phyloP scores from a whole-genome alignment of 139 green algal genomes.

The Chlamydomonas urium region DNA sequence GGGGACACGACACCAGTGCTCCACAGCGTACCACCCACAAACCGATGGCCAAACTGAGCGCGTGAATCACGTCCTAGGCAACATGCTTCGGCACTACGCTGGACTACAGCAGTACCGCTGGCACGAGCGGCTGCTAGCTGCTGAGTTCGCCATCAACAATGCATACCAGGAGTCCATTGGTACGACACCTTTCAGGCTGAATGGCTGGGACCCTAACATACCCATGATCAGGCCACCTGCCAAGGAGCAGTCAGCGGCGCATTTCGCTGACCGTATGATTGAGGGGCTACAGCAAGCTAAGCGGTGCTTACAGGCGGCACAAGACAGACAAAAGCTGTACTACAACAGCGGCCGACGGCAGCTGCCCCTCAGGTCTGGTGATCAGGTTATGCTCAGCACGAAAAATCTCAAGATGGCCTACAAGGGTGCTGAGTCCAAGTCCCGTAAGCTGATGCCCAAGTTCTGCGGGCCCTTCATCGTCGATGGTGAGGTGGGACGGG shows the following conservation, averaged over 20 bases:
- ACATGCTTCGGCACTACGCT: constrained; percentile 43
- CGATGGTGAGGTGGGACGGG: constrained; percentile 11
- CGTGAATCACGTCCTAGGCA: constrained; percentile 54
- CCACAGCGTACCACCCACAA: constrained; percentile 55
- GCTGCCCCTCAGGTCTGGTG: not conserved
- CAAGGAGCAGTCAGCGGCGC: not conserved
- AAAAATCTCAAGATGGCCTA: constrained; percentile 7
- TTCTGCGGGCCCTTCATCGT: constrained; percentile 43
- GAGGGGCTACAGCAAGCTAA: not conserved
- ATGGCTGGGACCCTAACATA: not conserved
- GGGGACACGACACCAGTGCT: constrained; percentile 34
- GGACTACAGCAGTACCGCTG: constrained; percentile 16
- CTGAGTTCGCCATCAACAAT: constrained; percentile 26
- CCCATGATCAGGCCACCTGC: not conserved
- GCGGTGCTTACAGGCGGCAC: not conserved
- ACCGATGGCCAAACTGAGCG: constrained; percentile 68
- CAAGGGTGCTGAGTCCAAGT: constrained; percentile 1
- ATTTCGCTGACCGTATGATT: not conserved
- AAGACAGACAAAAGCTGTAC: not conserved
- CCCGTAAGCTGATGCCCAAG: constrained; percentile 32
- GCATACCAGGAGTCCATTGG: constrained; percentile 17
- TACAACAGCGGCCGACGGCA: not conserved
- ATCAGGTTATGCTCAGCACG: constrained; percentile 26
- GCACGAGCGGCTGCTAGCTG: constrained; percentile 9
- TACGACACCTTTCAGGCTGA: constrained; percentile 12